Conservation (phyloP, 2,329 filamentous ascomycete genomes). For the Fusarium sp. region DNA sequence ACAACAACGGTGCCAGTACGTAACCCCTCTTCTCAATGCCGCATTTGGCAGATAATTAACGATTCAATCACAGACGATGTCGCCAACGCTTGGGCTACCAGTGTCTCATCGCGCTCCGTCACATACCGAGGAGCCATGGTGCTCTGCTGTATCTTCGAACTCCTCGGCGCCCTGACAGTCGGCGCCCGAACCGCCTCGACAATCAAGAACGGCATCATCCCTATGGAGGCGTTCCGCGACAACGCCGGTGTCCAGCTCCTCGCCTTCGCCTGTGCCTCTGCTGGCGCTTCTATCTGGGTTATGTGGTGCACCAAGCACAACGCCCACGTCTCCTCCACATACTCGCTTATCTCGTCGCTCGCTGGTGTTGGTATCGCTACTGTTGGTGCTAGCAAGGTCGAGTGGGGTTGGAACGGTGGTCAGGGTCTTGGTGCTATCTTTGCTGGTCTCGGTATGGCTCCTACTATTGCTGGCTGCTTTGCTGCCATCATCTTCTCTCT, state of each 20-base stretch:
- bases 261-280: slow-evolving; percentile 73
- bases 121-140: slow-evolving; percentile 77
- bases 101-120: slow-evolving; percentile 82
- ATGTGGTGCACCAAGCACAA: slow-evolving; percentile 84
- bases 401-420: slow-evolving; percentile 78
- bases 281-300: slow-evolving; percentile 76
- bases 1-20: slow-evolving; percentile 83
- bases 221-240: slow-evolving; percentile 65
- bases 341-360: slow-evolving; percentile 76
- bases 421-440: slow-evolving; percentile 79
- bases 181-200: slow-evolving; percentile 78
- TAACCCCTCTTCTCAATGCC: slow-evolving; percentile 38
- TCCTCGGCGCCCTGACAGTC: slow-evolving; percentile 74
- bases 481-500: slow-evolving; percentile 75
- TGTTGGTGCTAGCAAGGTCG: slow-evolving; percentile 69
- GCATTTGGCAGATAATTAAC: slow-evolving; percentile 6
- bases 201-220: slow-evolving; percentile 83
- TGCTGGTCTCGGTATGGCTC: slow-evolving; percentile 77
- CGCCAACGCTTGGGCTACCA: slow-evolving; percentile 85
- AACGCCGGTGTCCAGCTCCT: slow-evolving; percentile 76
- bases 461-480: slow-evolving; percentile 73
- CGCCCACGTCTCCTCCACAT: slow-evolving; percentile 78
- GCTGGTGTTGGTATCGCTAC: slow-evolving; percentile 77
- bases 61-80: slow-evolving; percentile 74
- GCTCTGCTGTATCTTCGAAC: slow-evolving; percentile 74